Evolutionary conservation across 1,284 basidiomycete species (phyloP).

Genomic region (Microbotryum silenes-acaulis): DNA sequence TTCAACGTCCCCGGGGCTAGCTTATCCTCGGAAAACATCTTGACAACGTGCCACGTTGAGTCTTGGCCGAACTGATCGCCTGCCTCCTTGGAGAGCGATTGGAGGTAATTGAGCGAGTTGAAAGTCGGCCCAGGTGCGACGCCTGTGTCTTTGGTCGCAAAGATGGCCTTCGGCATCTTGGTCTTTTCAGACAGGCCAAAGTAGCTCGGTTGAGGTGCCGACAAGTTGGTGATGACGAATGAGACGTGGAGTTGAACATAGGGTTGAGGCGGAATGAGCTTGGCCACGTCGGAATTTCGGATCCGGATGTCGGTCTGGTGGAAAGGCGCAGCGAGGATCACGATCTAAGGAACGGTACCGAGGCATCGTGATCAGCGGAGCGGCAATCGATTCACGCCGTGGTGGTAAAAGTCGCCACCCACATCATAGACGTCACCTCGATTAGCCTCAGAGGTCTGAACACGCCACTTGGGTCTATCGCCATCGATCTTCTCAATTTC

Average conservation of each 20-base stretch:
- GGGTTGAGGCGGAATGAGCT: conserved; percentile 56
- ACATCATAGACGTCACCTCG: conserved; percentile 26
- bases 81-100: conserved; percentile 43
- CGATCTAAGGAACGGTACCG: conserved; percentile 49
- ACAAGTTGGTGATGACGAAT: conserved; percentile 66
- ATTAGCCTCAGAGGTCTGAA: conserved; percentile 17
- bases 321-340: conserved; percentile 70
- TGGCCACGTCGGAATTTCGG: conserved; percentile 30
- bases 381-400: neutral
- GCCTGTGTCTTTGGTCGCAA: conserved; percentile 58
- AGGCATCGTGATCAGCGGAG: no score
- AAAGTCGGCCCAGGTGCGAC: conserved; percentile 62
- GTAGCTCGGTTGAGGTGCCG: conserved; percentile 57
- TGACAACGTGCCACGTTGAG: conserved; percentile 54
- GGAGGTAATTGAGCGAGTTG: conserved; percentile 81
- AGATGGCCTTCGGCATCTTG: conserved; percentile 56
- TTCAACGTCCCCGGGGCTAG: conserved; percentile 63
- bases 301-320: conserved; percentile 51
- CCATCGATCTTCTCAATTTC: conserved; percentile 41
- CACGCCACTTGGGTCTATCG: conserved; percentile 30
- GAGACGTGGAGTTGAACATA: conserved; percentile 86
- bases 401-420: neutral
- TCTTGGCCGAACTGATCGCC: conserved; percentile 1
- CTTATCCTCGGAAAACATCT: conserved; percentile 69
- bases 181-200: conserved; percentile 54